Evolutionary conservation across 148 eudicot genomes (phyloP), one percentile per base, ranked within the genome.

Genomic region (Simmondsia chinensis): DNA sequence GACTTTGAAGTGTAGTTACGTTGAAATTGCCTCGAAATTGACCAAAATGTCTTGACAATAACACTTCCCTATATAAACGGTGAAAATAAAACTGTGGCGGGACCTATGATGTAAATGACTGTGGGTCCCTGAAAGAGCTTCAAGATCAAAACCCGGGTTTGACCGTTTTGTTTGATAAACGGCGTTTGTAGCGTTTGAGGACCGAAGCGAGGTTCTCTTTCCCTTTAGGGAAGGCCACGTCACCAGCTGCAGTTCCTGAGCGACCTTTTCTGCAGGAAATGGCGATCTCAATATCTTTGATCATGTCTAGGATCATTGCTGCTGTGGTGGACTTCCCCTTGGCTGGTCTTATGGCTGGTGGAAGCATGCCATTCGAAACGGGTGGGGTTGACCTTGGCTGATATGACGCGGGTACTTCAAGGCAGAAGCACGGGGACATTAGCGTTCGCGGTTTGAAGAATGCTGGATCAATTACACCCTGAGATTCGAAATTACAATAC

Each of bases 211-310:
- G 53, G 34, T 91, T 91, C 65, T 91, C 99, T 59, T 91, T 91
- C 22, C 99, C 99, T 64, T 82, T 91, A 0, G 99, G 99, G 30
- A 82, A 91, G 7, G 99, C 99, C 21, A 91, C 99, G 14, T 91
- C 96, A 4, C 99, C 99, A 0, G 96, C 99, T 33, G 96, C 94
- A 23, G 99, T 91, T 23, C 99, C 99, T 0, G 96, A 65, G 19
- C 95, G 74, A 21, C 99, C 99, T 45, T 82, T 91, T 6, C 99
- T 70, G 59, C 81, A 74, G 1, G 88, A 79, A 20, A 91, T 74
- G 16, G 95, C 88, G 2, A 53, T 63, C 55, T 91, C 99, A 1
- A 91, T 89, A 26, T 91, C 89, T 68, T 91, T 91, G 50, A 86
- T 73, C 9, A 75, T 61, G 19, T 86, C 99, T 33, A 91, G 43